Evolutionary conservation across 768 basidiomycete species (phyloP).

Genomic region (Pluteus cervinus): DNA sequence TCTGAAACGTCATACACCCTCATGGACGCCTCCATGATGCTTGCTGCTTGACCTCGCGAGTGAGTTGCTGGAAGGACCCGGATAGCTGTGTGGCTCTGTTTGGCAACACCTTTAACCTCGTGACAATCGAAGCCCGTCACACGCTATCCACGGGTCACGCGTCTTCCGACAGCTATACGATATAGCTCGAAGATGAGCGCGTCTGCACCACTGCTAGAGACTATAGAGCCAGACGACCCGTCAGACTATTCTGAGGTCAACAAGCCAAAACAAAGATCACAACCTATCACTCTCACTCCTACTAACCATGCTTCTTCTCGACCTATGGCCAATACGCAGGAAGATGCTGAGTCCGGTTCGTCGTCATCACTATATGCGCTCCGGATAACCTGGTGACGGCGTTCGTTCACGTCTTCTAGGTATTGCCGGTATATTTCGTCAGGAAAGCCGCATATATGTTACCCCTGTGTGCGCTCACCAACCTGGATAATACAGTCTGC

Average conservation of each 20-base stretch:
- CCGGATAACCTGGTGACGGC: slow-evolving; percentile 4
- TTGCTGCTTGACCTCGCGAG: too few species aligned
- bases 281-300: slow-evolving; percentile 55
- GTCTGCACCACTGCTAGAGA: slow-evolving; percentile 62
- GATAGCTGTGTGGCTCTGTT: too few species aligned
- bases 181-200: slow-evolving; percentile 61
- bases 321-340: slow-evolving; percentile 46
- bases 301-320: slow-evolving; percentile 32
- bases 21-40: too few species aligned
- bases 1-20: too few species aligned
- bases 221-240: slow-evolving; percentile 84
- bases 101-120: too few species aligned
- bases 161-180: too few species aligned
- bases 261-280: slow-evolving; percentile 19
- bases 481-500: slow-evolving; percentile 48
- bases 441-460: slow-evolving; percentile 37
- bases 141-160: too few species aligned
- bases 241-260: slow-evolving; percentile 28
- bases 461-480: slow-evolving; percentile 4
- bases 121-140: too few species aligned
- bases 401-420: slow-evolving; percentile 29
- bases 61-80: too few species aligned
- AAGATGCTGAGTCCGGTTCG: slow-evolving; percentile 76
- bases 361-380: slow-evolving; percentile 5
- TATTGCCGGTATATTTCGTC: slow-evolving; percentile 69